A percentile compares a stretch with the other conserved stretches of the same genome.
These are phyloP conservation scores for Lipomyces mesembrius DNA, from an alignment of 805 yeast species.

Conservation along the genomic window DNA sequence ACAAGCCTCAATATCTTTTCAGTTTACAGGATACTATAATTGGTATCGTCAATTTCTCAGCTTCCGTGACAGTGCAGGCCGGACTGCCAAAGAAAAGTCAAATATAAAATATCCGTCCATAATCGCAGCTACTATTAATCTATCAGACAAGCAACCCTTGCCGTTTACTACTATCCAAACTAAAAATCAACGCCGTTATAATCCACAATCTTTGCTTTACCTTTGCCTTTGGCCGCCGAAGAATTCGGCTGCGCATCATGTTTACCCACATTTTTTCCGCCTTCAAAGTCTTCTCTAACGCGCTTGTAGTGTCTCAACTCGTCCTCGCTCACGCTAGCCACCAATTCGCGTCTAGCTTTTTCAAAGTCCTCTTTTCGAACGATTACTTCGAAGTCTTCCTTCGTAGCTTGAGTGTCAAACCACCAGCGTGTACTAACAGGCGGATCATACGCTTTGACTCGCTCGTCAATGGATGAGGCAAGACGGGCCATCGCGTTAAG, in stretches of 20 bases:
- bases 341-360: slow-evolving; percentile 71
- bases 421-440: slow-evolving; percentile 77
- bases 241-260: slow-evolving; percentile 1
- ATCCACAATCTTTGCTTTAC: not conserved
- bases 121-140: not conserved
- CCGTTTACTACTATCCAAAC: not conserved
- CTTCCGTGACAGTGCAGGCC: not conserved
- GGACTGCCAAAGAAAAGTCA: not conserved
- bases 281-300: slow-evolving; percentile 83
- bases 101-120: not conserved
- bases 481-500: slow-evolving; percentile 93
- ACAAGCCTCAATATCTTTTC: too few species aligned
- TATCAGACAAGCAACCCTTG: not conserved
- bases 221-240: not conserved
- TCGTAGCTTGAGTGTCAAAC: slow-evolving; percentile 80
- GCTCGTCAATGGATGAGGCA: slow-evolving; percentile 73
- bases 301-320: slow-evolving; percentile 81
- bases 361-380: slow-evolving; percentile 76
- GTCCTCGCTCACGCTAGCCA: slow-evolving; percentile 85
- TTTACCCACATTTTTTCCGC: slow-evolving; percentile 42
- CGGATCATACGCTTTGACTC: slow-evolving; percentile 59
- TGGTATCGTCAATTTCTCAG: not conserved
- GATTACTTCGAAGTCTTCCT: slow-evolving; percentile 66
- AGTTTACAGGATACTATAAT: not conserved
- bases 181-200: not conserved